These are phyloP conservation scores for Penstemon barbatus DNA, from an alignment of 257 asterid species.

Conservation along the genomic window DNA sequence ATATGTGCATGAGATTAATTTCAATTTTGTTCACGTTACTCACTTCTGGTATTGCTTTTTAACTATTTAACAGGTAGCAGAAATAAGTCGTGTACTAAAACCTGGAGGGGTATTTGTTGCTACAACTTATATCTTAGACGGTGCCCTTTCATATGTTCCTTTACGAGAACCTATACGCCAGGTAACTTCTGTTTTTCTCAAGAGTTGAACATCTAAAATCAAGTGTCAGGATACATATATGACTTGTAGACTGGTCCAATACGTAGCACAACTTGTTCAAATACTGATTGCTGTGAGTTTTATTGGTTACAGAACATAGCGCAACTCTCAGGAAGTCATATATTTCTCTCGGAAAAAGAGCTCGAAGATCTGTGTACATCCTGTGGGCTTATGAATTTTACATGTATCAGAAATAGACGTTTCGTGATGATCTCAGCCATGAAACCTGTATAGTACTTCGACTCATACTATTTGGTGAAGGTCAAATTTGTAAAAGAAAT, in stretches of 20 bases:
- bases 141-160: slow-evolving; percentile 55
- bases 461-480: neutral
- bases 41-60: slow-evolving; percentile 1
- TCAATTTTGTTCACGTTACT: too few relatives aligned
- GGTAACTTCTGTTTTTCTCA: slow-evolving; percentile 32
- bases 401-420: slow-evolving; percentile 54
- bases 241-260: too few relatives aligned
- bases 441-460: slow-evolving; percentile 41
- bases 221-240: too few relatives aligned
- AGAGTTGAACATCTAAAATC: too few relatives aligned
- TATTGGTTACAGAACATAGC: slow-evolving; percentile 49
- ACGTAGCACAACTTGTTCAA: too few relatives aligned
- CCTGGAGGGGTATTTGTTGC: slow-evolving; percentile 89
- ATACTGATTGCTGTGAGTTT: neutral
- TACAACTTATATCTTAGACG: slow-evolving; percentile 72
- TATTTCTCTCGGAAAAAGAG: slow-evolving; percentile 59
- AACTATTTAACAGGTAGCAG: slow-evolving; percentile 64
- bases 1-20: too few relatives aligned
- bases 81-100: slow-evolving; percentile 76
- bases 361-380: slow-evolving; percentile 71
- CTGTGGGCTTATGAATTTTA: slow-evolving; percentile 67
- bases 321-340: slow-evolving; percentile 61
- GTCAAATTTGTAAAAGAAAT: slow-evolving; percentile 1
- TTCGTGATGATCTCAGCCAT: slow-evolving; percentile 77
- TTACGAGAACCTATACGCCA: slow-evolving; percentile 54